Percentiles rank a stretch among this genome's conserved stretches.
Conservation (phyloP, 148 eudicot species). For the Salicornia ramosissima region DNA sequence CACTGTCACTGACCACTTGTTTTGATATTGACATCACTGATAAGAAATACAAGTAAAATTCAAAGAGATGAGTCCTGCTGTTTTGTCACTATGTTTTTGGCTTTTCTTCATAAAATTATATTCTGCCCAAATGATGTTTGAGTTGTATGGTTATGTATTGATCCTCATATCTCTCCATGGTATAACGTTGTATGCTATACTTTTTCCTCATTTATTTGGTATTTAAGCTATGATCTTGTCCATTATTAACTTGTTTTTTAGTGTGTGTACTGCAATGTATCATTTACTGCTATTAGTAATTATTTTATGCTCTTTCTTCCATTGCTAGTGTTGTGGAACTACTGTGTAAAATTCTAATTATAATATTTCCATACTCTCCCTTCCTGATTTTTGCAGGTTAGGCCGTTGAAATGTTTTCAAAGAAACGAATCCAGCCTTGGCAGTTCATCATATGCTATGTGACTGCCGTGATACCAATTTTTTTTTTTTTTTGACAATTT, state of each 20-base stretch:
- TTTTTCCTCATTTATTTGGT: too few relatives aligned
- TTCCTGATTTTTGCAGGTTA: constrained; percentile 40
- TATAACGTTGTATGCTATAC: too few relatives aligned
- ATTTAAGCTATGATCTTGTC: too few relatives aligned
- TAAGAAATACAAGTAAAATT: too few relatives aligned
- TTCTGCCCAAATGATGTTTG: background rate
- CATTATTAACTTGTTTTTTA: background rate
- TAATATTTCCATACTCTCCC: background rate
- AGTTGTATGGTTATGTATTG: background rate
- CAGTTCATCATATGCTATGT: constrained; percentile 45
- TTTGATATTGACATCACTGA: too few relatives aligned
- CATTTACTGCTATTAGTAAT: background rate
- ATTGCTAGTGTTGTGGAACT: constrained; percentile 1
- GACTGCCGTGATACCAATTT: constrained; percentile 5
- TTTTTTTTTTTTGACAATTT: background rate
- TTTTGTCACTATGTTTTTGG: background rate
- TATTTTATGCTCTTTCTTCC: background rate
- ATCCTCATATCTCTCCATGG: background rate
- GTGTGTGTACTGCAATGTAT: background rate
- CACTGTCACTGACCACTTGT: too few relatives aligned
- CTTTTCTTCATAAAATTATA: background rate
- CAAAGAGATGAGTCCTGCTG: background rate
- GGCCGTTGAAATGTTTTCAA: constrained; percentile 68
- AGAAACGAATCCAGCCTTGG: constrained; percentile 46
- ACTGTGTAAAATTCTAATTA: background rate